These are phyloP conservation scores for Chlorella vulgaris DNA, from an alignment of 139 green algal genomes.

Conservation along the genomic window DNA sequence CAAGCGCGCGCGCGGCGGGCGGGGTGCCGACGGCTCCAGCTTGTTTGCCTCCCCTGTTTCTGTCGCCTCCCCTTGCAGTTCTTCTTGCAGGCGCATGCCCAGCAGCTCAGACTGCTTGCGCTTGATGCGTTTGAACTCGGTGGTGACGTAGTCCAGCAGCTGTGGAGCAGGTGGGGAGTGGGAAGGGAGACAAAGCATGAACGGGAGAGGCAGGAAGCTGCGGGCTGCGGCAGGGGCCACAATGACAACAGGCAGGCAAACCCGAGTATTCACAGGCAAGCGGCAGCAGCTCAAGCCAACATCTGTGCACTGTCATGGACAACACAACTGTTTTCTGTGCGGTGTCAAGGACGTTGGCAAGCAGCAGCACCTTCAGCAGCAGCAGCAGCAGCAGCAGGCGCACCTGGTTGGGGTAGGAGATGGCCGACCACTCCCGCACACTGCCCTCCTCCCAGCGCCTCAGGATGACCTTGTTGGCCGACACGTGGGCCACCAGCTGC, in stretches of 20 bases:
- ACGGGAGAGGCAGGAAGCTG: background rate
- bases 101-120: slow-evolving; percentile 65
- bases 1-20: background rate
- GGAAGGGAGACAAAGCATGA: background rate
- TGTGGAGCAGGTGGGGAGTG: background rate
- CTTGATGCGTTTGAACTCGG: slow-evolving; percentile 73
- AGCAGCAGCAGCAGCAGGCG: too few species aligned
- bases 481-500: slow-evolving; percentile 82
- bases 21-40: background rate
- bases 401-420: slow-evolving; percentile 76
- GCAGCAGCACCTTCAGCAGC: too few species aligned
- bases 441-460: slow-evolving; percentile 51
- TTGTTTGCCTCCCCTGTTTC: too few species aligned
- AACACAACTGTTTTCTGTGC: too few species aligned
- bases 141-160: slow-evolving; percentile 51
- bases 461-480: slow-evolving; percentile 57
- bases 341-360: too few species aligned
- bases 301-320: too few species aligned
- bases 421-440: slow-evolving; percentile 56
- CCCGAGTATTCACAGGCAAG: too few species aligned
- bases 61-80: background rate
- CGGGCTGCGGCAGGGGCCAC: too few species aligned
- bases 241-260: too few species aligned
- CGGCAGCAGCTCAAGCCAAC: too few species aligned
- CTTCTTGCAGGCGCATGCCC: slow-evolving; percentile 37